Evolutionary conservation across 371 early-diverging fungal species (phyloP), one percentile per base, ranked within the genome.

Genomic region (Mucor piriformis): DNA sequence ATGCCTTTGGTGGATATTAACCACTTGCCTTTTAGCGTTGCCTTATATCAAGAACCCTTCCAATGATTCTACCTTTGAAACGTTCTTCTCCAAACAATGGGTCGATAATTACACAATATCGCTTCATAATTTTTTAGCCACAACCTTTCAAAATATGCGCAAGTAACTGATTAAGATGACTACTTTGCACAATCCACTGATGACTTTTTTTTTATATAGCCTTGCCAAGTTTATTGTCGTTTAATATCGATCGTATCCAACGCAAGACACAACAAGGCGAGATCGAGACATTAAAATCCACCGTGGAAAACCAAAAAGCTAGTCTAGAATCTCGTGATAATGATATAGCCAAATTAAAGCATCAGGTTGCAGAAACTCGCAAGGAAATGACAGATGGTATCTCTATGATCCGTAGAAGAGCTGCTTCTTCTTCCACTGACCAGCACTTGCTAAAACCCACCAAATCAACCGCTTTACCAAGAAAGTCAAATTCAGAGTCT

Each of bases 81-180:
- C 80, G 0, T 88, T 79, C 57, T 88, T 88, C 59, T 75, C 88
- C 5, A 84, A 83, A 58, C 81, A 84, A 44, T 88, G 88, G 88
- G 71, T 83, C 6, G 88, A 86, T 44, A 84, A 81, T 18, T 88
- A 86, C 33, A 84, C 79, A 8, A 73, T 82, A 11, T 88, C 88
- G 1, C 62, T 88, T 16, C 77, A 84, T 57, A 88, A 88, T 69
- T 86, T 88, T 61, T 54, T 88, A n/a, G 83, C 83, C 48, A 83
- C 85, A 3, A 85, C 84, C 12, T 85, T 88, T 63, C 85, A 83
- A 57, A 79, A 85, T 54, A 86, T 88, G 85, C 86, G 88, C 82
- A 81, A 69, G 82, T 69, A 21, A n/a, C 6, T 18, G 2, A 18
- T 8, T 6, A 23, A 47, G 25, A 21, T 25, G 3, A 2, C 12